Conservation (phyloP, 108 stramenopile species). For the Pseudonitzschia multistriata region DNA sequence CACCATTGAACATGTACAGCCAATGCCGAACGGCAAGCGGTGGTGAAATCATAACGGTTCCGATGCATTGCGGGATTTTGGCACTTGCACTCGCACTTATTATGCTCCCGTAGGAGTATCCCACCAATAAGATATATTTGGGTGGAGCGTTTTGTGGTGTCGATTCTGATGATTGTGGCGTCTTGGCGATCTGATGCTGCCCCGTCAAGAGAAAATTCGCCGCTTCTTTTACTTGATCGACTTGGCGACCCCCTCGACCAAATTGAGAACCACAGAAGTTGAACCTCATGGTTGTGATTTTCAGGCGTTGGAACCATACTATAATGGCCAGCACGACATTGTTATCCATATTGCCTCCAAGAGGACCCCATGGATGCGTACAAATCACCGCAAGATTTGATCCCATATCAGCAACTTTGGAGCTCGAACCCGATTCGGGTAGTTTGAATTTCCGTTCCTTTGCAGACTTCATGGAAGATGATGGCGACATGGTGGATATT, state of each 20-base stretch:
- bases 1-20: constrained; percentile 49
- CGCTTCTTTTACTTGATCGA: constrained; percentile 46
- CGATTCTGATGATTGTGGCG: constrained; percentile 10
- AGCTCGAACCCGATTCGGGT: constrained; percentile 19
- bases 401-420: constrained; percentile 30
- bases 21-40: constrained; percentile 49
- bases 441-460: constrained; percentile 16
- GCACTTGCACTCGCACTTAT: constrained; percentile 46
- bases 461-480: background rate
- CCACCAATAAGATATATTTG: constrained; percentile 40
- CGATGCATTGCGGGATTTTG: constrained; percentile 42
- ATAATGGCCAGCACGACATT: constrained; percentile 49
- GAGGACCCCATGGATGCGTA: constrained; percentile 62
- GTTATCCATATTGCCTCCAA: constrained; percentile 65
- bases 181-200: constrained; percentile 1
- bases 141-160: constrained; percentile 20
- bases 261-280: constrained; percentile 48
- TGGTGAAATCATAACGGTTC: constrained; percentile 48
- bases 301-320: constrained; percentile 50
- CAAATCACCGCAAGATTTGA: constrained; percentile 45
- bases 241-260: constrained; percentile 43
- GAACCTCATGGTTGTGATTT: constrained; percentile 50
- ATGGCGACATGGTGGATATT: constrained; percentile 3
- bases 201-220: constrained; percentile 34
- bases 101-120: constrained; percentile 62